A percentile compares a stretch with the other conserved stretches of the same genome.
phyloP scores from a whole-genome alignment of 257 asterid species.

The Solanum sejunctum region DNA sequence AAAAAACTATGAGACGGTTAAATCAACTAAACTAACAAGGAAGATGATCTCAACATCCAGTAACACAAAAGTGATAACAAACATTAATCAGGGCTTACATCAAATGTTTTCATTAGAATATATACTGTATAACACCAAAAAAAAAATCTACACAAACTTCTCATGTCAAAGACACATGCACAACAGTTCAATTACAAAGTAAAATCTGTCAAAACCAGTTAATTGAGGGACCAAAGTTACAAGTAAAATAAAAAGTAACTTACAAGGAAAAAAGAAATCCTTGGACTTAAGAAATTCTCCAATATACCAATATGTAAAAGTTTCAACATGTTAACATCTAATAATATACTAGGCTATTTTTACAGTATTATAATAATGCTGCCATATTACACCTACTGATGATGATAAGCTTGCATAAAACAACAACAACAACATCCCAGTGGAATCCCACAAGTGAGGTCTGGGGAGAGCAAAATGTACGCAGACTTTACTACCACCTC shows the following conservation, averaged over 20 bases:
- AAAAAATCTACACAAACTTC: not conserved
- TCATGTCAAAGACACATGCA: not conserved
- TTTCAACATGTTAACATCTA: too few species aligned
- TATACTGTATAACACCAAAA: not conserved
- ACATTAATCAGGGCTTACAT: not conserved
- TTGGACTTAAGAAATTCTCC: too few species aligned
- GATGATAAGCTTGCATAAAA: not conserved
- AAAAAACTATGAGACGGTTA: not conserved
- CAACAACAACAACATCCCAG: too few species aligned
- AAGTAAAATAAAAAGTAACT: too few species aligned
- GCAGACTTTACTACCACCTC: too few species aligned
- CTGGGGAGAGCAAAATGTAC: too few species aligned
- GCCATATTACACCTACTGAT: too few species aligned
- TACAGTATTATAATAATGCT: too few species aligned
- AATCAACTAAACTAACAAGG: not conserved
- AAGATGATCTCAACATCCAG: not conserved
- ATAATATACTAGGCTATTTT: too few species aligned
- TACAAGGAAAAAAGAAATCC: too few species aligned
- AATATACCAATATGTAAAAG: too few species aligned
- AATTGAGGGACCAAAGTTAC: not conserved
- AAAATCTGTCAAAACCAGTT: not conserved
- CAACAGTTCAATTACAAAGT: not conserved
- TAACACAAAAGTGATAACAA: not conserved
- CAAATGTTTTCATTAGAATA: not conserved
- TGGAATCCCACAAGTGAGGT: too few species aligned